Conservation (phyloP, 306 rosid species). For the Trichosanthes truncata region DNA sequence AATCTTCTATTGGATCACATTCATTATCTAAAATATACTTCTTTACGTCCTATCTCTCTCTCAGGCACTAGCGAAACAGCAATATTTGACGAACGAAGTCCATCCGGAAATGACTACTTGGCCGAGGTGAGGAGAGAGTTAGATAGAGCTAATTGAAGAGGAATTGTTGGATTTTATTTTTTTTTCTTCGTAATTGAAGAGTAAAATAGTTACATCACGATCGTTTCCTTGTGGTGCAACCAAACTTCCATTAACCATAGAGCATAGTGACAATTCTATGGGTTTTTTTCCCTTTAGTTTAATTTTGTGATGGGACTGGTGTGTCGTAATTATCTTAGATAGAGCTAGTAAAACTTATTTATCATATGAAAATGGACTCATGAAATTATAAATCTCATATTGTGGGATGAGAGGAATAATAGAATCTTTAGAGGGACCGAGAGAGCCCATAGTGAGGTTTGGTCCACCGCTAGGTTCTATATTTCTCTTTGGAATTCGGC, state of each 20-base stretch:
- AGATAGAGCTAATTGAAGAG: not conserved
- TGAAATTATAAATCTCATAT: not conserved
- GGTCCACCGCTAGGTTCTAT: too few relatives aligned
- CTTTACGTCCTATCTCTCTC: not conserved
- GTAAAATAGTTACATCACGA: not conserved
- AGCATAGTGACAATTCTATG: not conserved
- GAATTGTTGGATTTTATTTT: not conserved
- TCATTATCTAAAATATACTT: not conserved
- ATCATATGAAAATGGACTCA: not conserved
- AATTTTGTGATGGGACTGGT: not conserved
- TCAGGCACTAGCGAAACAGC: conserved; percentile 74
- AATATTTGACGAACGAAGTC: conserved; percentile 73
- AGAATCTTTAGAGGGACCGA: too few relatives aligned
- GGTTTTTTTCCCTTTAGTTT: not conserved
- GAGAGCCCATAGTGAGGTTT: too few relatives aligned
- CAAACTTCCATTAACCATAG: not conserved
- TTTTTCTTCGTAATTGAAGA: not conserved
- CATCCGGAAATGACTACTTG: conserved; percentile 87
- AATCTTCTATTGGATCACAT: not conserved
- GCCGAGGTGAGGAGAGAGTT: conserved; percentile 54
- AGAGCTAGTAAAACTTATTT: not conserved
- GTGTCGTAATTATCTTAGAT: not conserved
- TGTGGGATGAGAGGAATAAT: too few relatives aligned
- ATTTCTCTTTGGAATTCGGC: too few relatives aligned
- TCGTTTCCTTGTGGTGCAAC: not conserved